Evolutionary conservation across 1,284 basidiomycete species (phyloP), one percentile per base, ranked within the genome.

Genomic region (Cryptococcus wingfieldii): DNA sequence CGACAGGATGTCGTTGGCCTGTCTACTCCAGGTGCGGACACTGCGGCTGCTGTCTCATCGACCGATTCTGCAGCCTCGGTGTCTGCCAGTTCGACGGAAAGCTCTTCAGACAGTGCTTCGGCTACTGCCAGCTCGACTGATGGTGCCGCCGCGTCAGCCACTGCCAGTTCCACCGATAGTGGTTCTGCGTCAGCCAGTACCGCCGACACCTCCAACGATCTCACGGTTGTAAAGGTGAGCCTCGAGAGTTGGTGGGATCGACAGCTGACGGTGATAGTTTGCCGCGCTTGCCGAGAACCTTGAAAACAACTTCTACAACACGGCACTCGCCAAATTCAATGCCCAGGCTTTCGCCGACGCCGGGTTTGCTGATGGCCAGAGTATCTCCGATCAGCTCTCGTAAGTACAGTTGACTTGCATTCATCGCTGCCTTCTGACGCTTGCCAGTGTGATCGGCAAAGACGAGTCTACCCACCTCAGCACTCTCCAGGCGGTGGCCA

Each of bases 231-330:
- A 47, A 54, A 54, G 38, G 56, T 58, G 23, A 28, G 51, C 44
- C 16, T 45, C 18, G 28, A 28, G 3, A 13, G 12, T 25, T 34
- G 7, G 6, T 4, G 16, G 25, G 23, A 50, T 12, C 41, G 41
- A 19, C 27, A n/a, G 16, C 27, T 34, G 37, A 25, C 13, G 5
- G 16, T 42, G n/a, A 19, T 38, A 85, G 70, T 89, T 90, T 64
- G 87, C 87, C 38, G 79, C 84, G 68, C 83, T 87, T 44, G 79
- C 89, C 45, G 87, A 90, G 74, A 82, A 85, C 60, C 79, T 90
- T 27, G 88, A 90, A 73, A 81, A 80, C 27, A 66, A 77, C 43
- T 90, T 89, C 71, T 91, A 91, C 75, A 62, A 77, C 5, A 79
- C 86, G 63, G 88, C 83, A 5, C 78, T 90, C 25, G 55, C 73